Evolutionary conservation across 495 filamentous ascomycete species (phyloP), one percentile per base, ranked within the genome.

Genomic region (Annulohypoxylon maeteangense): DNA sequence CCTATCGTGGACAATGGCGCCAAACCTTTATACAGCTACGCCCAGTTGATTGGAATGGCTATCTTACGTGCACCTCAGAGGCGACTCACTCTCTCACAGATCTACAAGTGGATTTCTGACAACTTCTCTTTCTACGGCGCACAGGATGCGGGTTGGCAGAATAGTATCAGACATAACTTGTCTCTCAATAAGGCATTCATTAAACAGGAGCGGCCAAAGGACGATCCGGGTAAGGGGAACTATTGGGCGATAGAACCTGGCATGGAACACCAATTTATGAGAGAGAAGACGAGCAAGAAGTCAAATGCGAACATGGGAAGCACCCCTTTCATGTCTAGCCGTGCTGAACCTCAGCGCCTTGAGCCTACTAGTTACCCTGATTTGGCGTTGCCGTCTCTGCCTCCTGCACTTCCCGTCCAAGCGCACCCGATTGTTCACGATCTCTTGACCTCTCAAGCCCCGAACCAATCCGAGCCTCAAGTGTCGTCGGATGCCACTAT

Each of bases 91-190:
- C 85, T 99, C 1, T 89, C 94, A n/a, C 94, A 98, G 76, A 99
- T 99, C 68, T 99, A 99, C 87, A 97, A 95, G 75, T 99, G 95
- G 95, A 98, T 99, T 65, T 93, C 93, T 0, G 93, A 98, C 76
- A 95, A 91, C 3, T 99, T 93, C 78, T 87, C 86, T 2, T 97
- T 92, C 79, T 99, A 98, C 82, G 89, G 89, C 62, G 87, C 88
- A 16, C 86, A 89, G 34, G 93, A 97, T 61, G 87, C 92, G 4
- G 95, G 95, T 25, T 99, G 95, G 95, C 94, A 98, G 80, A 99
- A 99, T 78, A 97, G 95, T 81, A 99, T 99, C 78, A 91, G 95
- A 1, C 95, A 99, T 75, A 99, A 99, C 67, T 89, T 99, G n/a
- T 97, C 93, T 74, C 84, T 98, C 22, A 97, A 97, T 82, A 98